A percentile compares a stretch with the other conserved stretches of the same genome.
phyloP scores from a whole-genome alignment of 257 asterid species.

The Ophiorrhiza pumila region DNA sequence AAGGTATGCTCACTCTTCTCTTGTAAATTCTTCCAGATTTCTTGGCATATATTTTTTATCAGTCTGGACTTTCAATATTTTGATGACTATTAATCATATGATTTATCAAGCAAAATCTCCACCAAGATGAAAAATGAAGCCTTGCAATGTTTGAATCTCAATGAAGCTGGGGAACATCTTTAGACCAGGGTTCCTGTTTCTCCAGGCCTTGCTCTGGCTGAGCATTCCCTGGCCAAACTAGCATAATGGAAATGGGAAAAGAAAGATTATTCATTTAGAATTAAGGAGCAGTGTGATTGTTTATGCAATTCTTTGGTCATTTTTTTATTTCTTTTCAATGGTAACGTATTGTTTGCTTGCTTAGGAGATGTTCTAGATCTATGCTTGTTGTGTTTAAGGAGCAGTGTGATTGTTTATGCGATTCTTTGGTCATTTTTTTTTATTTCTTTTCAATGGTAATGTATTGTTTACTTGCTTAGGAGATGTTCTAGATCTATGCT shows the following conservation, averaged over 20 bases:
- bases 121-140: background rate
- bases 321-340: background rate
- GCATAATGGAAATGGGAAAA: background rate
- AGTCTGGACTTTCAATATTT: background rate
- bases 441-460: background rate
- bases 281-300: too few relatives aligned
- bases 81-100: too few relatives aligned
- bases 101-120: background rate
- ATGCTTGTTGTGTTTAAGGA: background rate
- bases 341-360: background rate
- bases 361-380: background rate
- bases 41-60: too few relatives aligned
- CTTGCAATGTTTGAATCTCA: background rate
- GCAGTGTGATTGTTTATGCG: background rate
- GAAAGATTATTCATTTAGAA: background rate
- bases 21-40: background rate
- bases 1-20: conserved; percentile 45
- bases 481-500: background rate
- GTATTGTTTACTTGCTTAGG: background rate
- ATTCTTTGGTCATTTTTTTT: too few relatives aligned
- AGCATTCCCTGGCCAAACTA: background rate
- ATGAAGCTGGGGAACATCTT: background rate
- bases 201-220: background rate
- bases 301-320: too few relatives aligned
- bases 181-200: background rate